phyloP scores from a whole-genome alignment of 2,329 filamentous ascomycete genomes.

The Piedraia hortae region DNA sequence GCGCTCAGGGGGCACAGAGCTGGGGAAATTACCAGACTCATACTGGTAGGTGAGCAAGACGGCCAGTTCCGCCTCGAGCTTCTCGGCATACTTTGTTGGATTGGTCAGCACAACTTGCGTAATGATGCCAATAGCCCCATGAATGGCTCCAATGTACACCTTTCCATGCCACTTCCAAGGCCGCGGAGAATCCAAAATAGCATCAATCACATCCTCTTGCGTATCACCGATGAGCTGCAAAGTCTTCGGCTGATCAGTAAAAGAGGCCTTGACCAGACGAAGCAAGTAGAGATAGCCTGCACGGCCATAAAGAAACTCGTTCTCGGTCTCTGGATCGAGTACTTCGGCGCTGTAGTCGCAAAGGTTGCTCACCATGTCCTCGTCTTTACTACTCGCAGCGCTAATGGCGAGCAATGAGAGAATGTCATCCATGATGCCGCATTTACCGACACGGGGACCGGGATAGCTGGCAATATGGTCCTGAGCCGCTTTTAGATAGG shows the following conservation, averaged over 20 bases:
- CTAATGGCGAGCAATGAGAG: conserved; percentile 22
- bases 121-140: conserved; percentile 42
- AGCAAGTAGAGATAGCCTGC: conserved; percentile 42
- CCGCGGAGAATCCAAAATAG: conserved; percentile 27
- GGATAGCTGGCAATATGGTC: conserved; percentile 22
- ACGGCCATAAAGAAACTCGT: conserved; percentile 39
- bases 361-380: conserved; percentile 22
- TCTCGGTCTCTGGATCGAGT: conserved; percentile 20
- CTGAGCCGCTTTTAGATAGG: conserved; percentile 23
- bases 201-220: conserved; percentile 28
- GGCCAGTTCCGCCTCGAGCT: conserved; percentile 25
- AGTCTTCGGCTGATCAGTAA: conserved; percentile 22
- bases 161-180: conserved; percentile 39
- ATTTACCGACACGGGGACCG: conserved; percentile 19
- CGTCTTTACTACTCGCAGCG: conserved; percentile 22
- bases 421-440: conserved; percentile 24
- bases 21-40: conserved; percentile 35
- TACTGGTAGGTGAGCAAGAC: conserved; percentile 31
- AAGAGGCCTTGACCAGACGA: conserved; percentile 30
- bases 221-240: conserved; percentile 26
- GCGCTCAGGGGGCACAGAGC: conserved; percentile 22
- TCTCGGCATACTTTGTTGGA: conserved; percentile 24
- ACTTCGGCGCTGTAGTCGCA: conserved; percentile 23
- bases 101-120: conserved; percentile 37
- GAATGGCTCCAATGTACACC: conserved; percentile 35